Base-by-base conservation (phyloP, 2,329 filamentous ascomycete species). In the Endoconidiophora laricicola region DNA sequence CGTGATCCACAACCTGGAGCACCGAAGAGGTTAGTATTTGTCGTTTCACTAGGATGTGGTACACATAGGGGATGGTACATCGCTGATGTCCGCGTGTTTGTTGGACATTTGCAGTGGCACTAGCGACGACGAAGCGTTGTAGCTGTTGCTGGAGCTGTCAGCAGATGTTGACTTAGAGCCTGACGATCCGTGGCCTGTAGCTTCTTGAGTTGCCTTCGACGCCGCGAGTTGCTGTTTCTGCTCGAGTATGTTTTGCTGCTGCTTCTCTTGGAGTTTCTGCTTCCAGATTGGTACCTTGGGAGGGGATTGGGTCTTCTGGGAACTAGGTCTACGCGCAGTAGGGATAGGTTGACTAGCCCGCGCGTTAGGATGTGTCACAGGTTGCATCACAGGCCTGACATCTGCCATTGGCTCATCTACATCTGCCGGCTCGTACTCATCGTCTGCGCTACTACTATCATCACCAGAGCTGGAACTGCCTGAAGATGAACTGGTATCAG, bases 211-310 rank as follows among this genome's bases (percentile, higher is more conserved):
- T 33, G 26, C 7, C 42, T 16, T 23, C 10, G 14, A 44, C 22
- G 29, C 6, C 29, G 22, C 26, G 26, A 33, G 26, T 10, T 33
- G 26, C 26, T 33, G 26, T 10, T 33, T 16, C 9, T 46, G 44
- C 16, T 14, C 6, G 37, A 12, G 44, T 24, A 29, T 24, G 10
- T 38, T 37, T 3, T 46, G 44, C 14, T 39, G 44, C 14, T 39
- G 47, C 33, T 44, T 44, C 22, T 49, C 26, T n/a, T 37, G 33
- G 4, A 44, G 37, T 18, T 29, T 43, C 33, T 49, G 48, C 24
- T 49, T 49, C 48, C 48, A 44, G 12, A 49, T 49, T 12, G 48
- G 48, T 4, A 49, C 41, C 22, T 43, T 41, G 2, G 41, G 42
- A 37, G 41, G 12, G 14, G 41, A 49, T 2, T 23, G 42, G 3